A percentile compares a stretch with the other conserved stretches of the same genome.
These are phyloP conservation scores for Boeremia lycopersici DNA, from an alignment of 2,329 filamentous ascomycete genomes.

Conservation along the genomic window DNA sequence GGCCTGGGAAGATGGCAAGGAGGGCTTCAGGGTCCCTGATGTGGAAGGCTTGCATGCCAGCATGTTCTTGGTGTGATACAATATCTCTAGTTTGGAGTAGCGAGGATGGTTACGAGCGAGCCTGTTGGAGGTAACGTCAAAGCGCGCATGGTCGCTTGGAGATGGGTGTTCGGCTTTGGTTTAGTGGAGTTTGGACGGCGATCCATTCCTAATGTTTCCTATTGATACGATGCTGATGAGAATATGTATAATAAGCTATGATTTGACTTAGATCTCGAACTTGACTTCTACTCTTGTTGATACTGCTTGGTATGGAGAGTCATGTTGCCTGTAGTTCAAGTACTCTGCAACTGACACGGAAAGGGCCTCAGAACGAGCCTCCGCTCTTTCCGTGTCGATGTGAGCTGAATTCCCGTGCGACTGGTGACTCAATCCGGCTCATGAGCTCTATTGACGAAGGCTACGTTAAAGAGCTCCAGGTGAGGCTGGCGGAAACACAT, in stretches of 20 bases:
- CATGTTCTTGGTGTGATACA: constrained; percentile 14
- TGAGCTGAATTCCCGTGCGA: neutral
- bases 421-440: neutral
- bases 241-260: neutral
- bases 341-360: neutral
- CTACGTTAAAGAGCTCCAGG: neutral
- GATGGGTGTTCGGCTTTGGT: neutral
- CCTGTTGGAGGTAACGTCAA: neutral
- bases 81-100: neutral
- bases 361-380: neutral
- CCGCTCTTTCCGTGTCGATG: neutral
- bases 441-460: neutral
- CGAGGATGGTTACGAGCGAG: too few relatives aligned
- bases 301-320: neutral
- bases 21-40: constrained; percentile 24
- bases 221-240: neutral
- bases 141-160: neutral
- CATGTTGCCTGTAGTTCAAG: neutral
- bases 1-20: constrained; percentile 30
- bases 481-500: neutral
- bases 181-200: neutral
- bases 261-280: neutral
- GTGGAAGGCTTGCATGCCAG: constrained; percentile 7
- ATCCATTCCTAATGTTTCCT: constrained; percentile 7
- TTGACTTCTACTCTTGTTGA: neutral